Percentiles rank a stretch among this genome's conserved stretches.
These are phyloP conservation scores for Leptographium lundbergii DNA, from an alignment of 2,329 filamentous ascomycete species.

Conservation along the genomic window DNA sequence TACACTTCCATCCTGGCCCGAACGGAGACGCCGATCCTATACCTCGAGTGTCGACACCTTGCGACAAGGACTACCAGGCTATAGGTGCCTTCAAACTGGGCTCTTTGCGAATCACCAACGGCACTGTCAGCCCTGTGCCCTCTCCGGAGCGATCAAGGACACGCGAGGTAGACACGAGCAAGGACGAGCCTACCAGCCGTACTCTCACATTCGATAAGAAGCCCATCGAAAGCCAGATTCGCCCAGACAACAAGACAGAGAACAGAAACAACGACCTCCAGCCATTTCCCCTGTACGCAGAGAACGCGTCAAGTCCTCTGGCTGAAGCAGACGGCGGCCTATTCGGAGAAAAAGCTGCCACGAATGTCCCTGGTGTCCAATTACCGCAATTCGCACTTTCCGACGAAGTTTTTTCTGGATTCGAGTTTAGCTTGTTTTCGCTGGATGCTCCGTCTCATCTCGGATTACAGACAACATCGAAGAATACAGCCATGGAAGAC, in stretches of 20 bases:
- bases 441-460: slow-evolving; percentile 18
- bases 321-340: too few species aligned
- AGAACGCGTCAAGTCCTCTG: neutral
- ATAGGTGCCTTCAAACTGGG: slow-evolving; percentile 51
- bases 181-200: neutral
- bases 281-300: neutral
- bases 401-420: slow-evolving; percentile 14
- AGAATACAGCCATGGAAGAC: slow-evolving; percentile 34
- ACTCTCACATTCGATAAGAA: neutral
- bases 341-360: neutral
- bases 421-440: slow-evolving; percentile 23
- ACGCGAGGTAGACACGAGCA: neutral
- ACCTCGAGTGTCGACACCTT: slow-evolving; percentile 33
- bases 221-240: neutral
- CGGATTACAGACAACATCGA: slow-evolving; percentile 30
- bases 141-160: slow-evolving; percentile 3
- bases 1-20: neutral
- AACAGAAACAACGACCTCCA: neutral
- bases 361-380: neutral
- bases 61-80: slow-evolving; percentile 44
- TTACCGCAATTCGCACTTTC: slow-evolving; percentile 5
- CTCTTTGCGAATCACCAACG: slow-evolving; percentile 50
- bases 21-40: slow-evolving; percentile 10
- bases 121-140: slow-evolving; percentile 34
- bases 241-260: neutral